phyloP scores from a whole-genome alignment of 83 land plant species.

The Picea abies region DNA sequence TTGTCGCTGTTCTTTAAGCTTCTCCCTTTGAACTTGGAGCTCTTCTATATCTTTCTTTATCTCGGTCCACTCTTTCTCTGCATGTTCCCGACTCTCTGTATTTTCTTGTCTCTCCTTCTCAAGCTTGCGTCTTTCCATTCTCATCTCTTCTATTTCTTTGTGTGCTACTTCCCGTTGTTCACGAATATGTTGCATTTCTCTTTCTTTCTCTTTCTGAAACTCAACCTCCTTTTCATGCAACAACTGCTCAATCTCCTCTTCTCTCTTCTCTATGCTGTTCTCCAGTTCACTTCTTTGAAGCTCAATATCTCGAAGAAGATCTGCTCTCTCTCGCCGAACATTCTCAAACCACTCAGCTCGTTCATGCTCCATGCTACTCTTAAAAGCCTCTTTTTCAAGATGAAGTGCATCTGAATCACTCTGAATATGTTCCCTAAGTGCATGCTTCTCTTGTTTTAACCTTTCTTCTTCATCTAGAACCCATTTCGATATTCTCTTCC shows the following conservation, averaged over 20 bases:
- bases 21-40: conserved; percentile 66
- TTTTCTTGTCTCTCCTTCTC: conserved; percentile 65
- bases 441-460: conserved; percentile 51
- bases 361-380: conserved; percentile 61
- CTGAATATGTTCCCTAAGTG: conserved; percentile 34
- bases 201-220: conserved; percentile 56
- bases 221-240: conserved; percentile 52
- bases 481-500: conserved; percentile 54
- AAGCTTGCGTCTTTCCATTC: conserved; percentile 42
- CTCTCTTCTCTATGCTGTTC: conserved; percentile 43
- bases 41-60: conserved; percentile 80
- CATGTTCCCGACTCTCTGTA: conserved; percentile 33
- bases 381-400: conserved; percentile 60
- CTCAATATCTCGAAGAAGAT: conserved; percentile 61
- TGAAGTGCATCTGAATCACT: conserved; percentile 56
- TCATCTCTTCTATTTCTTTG: conserved; percentile 57
- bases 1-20: conserved; percentile 74
- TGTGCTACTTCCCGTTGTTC: conserved; percentile 31
- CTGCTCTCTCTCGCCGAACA: conserved; percentile 59
- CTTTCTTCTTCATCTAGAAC: conserved; percentile 68
- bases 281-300: conserved; percentile 64
- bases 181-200: conserved; percentile 48
- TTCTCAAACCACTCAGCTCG: conserved; percentile 41
- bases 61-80: conserved; percentile 60
- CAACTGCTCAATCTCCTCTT: conserved; percentile 56